These are phyloP conservation scores for Populus davidiana DNA, from an alignment of 345 rosid species.

Conservation along the genomic window DNA sequence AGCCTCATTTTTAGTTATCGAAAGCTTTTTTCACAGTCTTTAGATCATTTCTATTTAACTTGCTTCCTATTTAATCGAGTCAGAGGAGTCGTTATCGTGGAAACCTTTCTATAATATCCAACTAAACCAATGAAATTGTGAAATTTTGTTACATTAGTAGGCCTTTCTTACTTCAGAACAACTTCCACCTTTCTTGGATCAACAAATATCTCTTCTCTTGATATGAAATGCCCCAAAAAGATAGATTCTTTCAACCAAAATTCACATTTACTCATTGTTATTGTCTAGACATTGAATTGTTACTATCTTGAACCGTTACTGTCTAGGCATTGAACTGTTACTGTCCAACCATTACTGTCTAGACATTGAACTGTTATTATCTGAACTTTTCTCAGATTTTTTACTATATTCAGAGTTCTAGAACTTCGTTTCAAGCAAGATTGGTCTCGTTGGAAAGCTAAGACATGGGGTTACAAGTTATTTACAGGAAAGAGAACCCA, in stretches of 20 bases:
- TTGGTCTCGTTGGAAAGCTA: too few relatives aligned
- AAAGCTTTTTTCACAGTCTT: not conserved
- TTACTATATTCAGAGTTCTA: too few relatives aligned
- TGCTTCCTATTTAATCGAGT: not conserved
- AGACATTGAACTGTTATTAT: too few relatives aligned
- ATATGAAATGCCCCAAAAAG: not conserved
- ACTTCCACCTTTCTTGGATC: not conserved
- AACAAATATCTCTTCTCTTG: not conserved
- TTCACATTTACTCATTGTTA: not conserved
- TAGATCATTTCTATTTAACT: not conserved
- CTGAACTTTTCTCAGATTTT: too few relatives aligned
- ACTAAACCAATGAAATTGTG: not conserved
- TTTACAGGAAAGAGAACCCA: too few relatives aligned
- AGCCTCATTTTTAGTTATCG: not conserved
- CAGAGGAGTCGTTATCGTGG: not conserved
- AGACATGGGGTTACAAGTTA: too few relatives aligned
- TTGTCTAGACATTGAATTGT: too few relatives aligned
- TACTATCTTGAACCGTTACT: too few relatives aligned
- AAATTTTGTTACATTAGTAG: not conserved
- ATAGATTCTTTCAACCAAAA: not conserved
- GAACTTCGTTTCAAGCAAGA: too few relatives aligned
- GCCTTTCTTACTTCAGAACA: not conserved
- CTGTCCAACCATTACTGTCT: too few relatives aligned
- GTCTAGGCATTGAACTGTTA: too few relatives aligned
- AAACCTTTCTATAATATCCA: not conserved